Conservation (phyloP, 805 yeast species). For the Candida odintsovae region DNA sequence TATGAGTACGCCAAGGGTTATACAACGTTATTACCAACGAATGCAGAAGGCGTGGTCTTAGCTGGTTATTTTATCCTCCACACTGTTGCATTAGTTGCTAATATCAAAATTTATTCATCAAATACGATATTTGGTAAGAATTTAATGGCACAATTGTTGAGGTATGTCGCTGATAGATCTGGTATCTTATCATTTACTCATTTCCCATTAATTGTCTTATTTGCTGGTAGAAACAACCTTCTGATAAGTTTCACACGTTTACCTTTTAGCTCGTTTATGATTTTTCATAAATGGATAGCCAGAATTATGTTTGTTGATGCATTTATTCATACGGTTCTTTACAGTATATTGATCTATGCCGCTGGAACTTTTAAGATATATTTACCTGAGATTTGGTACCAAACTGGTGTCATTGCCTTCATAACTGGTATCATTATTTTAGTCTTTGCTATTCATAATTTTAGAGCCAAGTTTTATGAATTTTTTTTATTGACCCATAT, state of each 20-base stretch:
- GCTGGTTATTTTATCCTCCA: slow-evolving; percentile 26
- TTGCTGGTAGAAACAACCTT: slow-evolving; percentile 72
- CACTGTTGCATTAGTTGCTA: slow-evolving; percentile 6
- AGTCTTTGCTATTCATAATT: slow-evolving; percentile 26
- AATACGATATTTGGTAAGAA: slow-evolving; percentile 17
- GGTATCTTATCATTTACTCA: slow-evolving; percentile 29
- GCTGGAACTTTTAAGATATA: background rate
- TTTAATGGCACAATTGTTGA: slow-evolving; percentile 2
- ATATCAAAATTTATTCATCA: slow-evolving; percentile 11
- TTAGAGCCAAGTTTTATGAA: slow-evolving; percentile 57
- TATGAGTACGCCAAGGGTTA: slow-evolving; percentile 3
- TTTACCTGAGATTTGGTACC: slow-evolving; percentile 10
- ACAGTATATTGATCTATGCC: slow-evolving; percentile 3
- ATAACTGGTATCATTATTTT: slow-evolving; percentile 5
- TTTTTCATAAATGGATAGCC: slow-evolving; percentile 63
- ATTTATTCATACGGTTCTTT: slow-evolving; percentile 38
- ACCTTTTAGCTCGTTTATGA: slow-evolving; percentile 55
- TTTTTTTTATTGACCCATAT: slow-evolving; percentile 54
- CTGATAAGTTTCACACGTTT: slow-evolving; percentile 57
- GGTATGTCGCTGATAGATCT: slow-evolving; percentile 17
- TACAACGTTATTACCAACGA: slow-evolving; percentile 19
- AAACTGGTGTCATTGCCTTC: slow-evolving; percentile 14
- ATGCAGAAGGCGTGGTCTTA: slow-evolving; percentile 22
- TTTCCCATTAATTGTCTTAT: slow-evolving; percentile 51
- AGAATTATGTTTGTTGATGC: slow-evolving; percentile 39